phyloP scores from a whole-genome alignment of 768 basidiomycete species.

The Phlebiopsis gigantea region DNA sequence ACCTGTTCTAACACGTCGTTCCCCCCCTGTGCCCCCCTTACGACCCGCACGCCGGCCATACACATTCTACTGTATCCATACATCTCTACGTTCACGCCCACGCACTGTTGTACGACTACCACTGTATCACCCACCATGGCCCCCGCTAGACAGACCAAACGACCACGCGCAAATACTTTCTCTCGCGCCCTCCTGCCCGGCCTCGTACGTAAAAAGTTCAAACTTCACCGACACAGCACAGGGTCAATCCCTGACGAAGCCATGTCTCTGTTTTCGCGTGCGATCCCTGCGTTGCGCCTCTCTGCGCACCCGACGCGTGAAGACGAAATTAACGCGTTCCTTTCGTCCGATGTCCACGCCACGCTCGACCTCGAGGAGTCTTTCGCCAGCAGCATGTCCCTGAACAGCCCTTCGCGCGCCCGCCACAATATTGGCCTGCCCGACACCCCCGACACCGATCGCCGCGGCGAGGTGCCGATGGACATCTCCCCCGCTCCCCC shows the following conservation, averaged over 20 bases:
- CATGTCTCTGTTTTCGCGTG: constrained; percentile 6
- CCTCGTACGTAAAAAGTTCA: not conserved
- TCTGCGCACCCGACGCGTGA: constrained; percentile 30
- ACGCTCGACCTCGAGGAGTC: constrained; percentile 77
- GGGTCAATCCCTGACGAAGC: constrained; percentile 2
- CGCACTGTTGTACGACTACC: not conserved
- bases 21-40: not conserved
- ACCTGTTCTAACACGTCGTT: constrained; percentile 2
- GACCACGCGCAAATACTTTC: not conserved
- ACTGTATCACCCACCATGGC: constrained; percentile 2
- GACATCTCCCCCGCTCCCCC: constrained; percentile 68
- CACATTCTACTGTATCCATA: constrained; percentile 2
- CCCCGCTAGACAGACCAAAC: constrained; percentile 1
- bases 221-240: not conserved
- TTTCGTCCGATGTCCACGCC: constrained; percentile 71
- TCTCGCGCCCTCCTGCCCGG: not conserved
- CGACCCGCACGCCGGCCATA: not conserved
- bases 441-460: constrained; percentile 38
- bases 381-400: constrained; percentile 78
- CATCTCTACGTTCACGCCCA: not conserved
- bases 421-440: constrained; percentile 32
- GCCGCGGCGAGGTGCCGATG: constrained; percentile 54
- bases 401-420: constrained; percentile 63
- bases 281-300: not conserved
- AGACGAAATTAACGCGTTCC: constrained; percentile 59